Base-by-base conservation (phyloP, 1,284 basidiomycete genomes). In the Apiotrichum gamsii region DNA sequence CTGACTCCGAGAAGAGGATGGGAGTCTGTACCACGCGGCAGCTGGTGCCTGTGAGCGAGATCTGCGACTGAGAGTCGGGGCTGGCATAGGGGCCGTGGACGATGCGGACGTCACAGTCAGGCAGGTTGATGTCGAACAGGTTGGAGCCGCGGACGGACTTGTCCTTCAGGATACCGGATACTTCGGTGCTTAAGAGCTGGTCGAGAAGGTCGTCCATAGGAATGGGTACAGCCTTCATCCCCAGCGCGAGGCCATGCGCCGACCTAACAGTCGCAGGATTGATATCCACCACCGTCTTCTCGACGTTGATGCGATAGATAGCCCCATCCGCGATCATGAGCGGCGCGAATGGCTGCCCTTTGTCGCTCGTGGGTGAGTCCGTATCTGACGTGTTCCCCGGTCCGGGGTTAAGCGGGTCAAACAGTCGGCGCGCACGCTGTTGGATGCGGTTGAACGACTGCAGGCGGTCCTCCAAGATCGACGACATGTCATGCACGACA, bases 41-140 rank as follows among this genome's bases (percentile, higher is more conserved):
- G 38, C 18, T 20, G 30, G 37, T 21, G 10, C 43, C 32, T 8
- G 25, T 39, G 8, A 50, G 13, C 1, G 35, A 20, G 11, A 34
- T 18, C 21, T 43, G 43, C 2, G 34, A 20, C 16, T 42, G 20
- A 13, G 47, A 43, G 30, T 44, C 43, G 14, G 47, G 45, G 16
- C 34, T 32, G 13, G 18, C 32, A 45, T 46, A 43, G n/a, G 18
- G 42, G 13, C 47, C 38, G 9, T 45, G 31, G 19, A 50, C 24
- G 5, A 51, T 29, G 15, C 47, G 52, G 8, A 53, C 29, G 30
- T 54, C 49, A 16, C 51, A 20, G 14, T 35, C 25, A 3, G 45
- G 41, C 1, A 49, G 44, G 21, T 34, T 39, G 29, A 54, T 35
- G 19, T 54, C 54, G 23, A 38, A 41, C 4, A 55, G 49, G 10